phyloP scores from a whole-genome alignment of 768 basidiomycete species.

The Amanita muscaria region DNA sequence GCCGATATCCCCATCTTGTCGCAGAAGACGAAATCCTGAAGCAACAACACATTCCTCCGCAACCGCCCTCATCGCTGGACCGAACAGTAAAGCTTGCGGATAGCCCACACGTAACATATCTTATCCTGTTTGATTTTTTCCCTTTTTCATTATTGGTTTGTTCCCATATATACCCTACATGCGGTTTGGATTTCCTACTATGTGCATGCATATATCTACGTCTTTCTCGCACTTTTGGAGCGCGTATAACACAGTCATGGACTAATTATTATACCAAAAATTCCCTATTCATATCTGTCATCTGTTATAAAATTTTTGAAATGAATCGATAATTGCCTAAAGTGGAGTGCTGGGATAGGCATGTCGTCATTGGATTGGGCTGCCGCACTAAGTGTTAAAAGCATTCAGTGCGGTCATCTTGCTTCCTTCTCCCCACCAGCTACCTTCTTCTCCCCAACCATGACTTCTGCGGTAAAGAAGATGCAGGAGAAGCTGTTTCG shows the following conservation, averaged over 20 bases:
- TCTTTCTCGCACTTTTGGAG: too few species aligned
- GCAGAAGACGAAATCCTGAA: too few species aligned
- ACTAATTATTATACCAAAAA: constrained; percentile 6
- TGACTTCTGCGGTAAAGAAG: constrained; percentile 44
- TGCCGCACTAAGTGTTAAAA: not conserved
- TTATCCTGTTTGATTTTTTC: too few species aligned
- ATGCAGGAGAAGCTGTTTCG: constrained; percentile 70
- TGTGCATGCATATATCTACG: constrained; percentile 8
- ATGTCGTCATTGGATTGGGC: constrained; percentile 6
- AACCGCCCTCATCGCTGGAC: too few species aligned
- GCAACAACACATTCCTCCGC: too few species aligned
- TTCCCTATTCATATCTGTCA: not conserved
- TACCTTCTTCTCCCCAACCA: constrained; percentile 11
- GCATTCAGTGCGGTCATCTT: too few species aligned
- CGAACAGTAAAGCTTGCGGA: too few species aligned
- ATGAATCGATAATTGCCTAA: not conserved
- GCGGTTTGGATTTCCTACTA: not conserved
- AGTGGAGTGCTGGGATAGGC: not conserved
- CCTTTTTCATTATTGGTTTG: not conserved
- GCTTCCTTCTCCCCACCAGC: too few species aligned
- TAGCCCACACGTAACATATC: too few species aligned
- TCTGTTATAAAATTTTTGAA: not conserved
- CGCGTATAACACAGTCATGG: constrained; percentile 3
- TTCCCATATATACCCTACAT: constrained; percentile 8
- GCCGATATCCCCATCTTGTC: too few species aligned